Conservation (phyloP, 169 alveolate species). For the Babesia divergens region DNA sequence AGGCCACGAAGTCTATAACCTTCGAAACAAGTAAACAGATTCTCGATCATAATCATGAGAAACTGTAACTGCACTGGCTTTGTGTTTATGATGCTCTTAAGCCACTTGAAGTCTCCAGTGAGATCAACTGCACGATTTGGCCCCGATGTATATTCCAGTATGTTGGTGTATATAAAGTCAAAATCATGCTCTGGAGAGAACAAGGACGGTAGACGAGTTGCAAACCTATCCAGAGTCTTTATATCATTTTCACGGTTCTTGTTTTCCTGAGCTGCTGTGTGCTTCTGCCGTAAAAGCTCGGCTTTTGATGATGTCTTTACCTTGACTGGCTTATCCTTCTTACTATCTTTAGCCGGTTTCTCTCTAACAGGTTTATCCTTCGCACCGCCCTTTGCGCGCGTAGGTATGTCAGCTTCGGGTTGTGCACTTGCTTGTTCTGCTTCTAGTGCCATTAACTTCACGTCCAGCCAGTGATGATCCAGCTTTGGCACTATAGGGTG, state of each 20-base stretch:
- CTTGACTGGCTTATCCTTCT: conserved; percentile 48
- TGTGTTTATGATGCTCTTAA: conserved; percentile 36
- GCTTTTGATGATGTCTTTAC: conserved; percentile 53
- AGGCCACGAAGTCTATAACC: conserved; percentile 38
- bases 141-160: conserved; percentile 55
- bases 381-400: conserved; percentile 20
- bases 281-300: conserved; percentile 45
- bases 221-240: conserved; percentile 34
- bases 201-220: conserved; percentile 4
- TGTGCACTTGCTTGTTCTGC: not conserved
- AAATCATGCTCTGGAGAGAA: conserved; percentile 43
- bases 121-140: conserved; percentile 58
- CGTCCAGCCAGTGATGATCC: conserved; percentile 68
- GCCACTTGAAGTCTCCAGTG: conserved; percentile 59
- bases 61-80: conserved; percentile 40
- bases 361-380: conserved; percentile 30
- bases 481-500: conserved; percentile 73
- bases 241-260: conserved; percentile 38
- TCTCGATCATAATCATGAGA: conserved; percentile 25
- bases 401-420: not conserved
- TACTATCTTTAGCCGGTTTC: conserved; percentile 5
- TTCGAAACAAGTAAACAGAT: conserved; percentile 24
- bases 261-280: conserved; percentile 32
- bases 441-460: conserved; percentile 20
- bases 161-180: conserved; percentile 45